Evolutionary conservation across 169 alveolate genomes (phyloP).

Genomic region (Eimeria maxima): DNA sequence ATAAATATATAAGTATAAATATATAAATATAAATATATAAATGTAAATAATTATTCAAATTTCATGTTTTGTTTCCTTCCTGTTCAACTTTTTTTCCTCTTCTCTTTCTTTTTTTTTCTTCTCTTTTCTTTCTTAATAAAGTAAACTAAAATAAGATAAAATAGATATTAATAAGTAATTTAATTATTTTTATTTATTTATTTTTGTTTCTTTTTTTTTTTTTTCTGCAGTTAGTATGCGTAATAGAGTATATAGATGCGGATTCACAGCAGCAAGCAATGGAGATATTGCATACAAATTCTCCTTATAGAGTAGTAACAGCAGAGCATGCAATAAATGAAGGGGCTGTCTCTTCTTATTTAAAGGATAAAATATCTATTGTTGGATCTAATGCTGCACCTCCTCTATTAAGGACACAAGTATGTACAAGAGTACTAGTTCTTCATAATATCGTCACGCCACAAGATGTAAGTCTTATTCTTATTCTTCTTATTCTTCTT

Average conservation of each 20-base stretch:
- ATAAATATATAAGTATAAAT: too few relatives aligned
- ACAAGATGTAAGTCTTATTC: conserved; percentile 85
- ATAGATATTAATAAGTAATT: too few relatives aligned
- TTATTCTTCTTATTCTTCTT: too few relatives aligned
- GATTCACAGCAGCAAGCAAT: conserved; percentile 87
- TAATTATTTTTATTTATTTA: not conserved
- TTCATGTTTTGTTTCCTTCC: not conserved
- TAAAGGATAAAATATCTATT: conserved; percentile 70
- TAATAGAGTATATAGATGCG: conserved; percentile 85
- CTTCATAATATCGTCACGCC: conserved; percentile 91
- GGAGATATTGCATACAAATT: conserved; percentile 86
- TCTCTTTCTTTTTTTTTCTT: not conserved
- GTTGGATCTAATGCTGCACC: conserved; percentile 50
- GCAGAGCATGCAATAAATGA: conserved; percentile 89
- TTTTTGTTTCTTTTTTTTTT: not conserved
- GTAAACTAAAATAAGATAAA: too few relatives aligned
- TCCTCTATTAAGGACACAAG: conserved; percentile 87
- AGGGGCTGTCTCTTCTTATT: conserved; percentile 84
- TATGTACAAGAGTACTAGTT: conserved; percentile 89
- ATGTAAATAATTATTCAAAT: not conserved
- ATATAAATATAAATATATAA: too few relatives aligned
- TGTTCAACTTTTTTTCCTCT: not conserved
- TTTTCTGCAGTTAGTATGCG: conserved; percentile 82
- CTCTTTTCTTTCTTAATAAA: too few relatives aligned
- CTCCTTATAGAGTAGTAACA: conserved; percentile 84